Base-by-base conservation (phyloP, 225 moss, liverwort and hornwort species). In the Marchantia paleacea region DNA sequence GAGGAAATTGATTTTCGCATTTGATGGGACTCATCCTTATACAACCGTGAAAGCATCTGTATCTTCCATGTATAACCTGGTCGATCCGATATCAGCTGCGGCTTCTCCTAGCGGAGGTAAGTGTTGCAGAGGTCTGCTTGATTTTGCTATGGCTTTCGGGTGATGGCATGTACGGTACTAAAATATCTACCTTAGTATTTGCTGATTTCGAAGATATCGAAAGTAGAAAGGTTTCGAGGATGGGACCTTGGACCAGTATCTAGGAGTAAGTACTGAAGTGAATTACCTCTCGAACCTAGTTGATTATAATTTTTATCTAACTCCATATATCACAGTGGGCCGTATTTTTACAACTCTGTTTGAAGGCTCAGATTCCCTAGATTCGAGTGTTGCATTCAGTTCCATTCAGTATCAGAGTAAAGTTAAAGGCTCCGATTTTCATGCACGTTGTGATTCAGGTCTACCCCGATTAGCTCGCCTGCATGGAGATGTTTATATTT, bases 1-100 rank as follows among this genome's bases (percentile, higher is more conserved):
- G 24, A 94, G 89, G 55, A 93, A 89, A 79, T 78, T 99, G 49
- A 94, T 99, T 70, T 95, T 95, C 89, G 92, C 94, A 80, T 95
- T 95, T 64, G 95, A 99, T 87, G 99, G 99, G 60, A 90, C 94
- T 51, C 92, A 92, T 86, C 85, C 85, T 52, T 82, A 88, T 76
- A 82, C 91, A 26, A 80, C 81, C 49, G 78, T 92, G 31, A 91
- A 91, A 69, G 88, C 96, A 55, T 92, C 93, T 69, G 90, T 91
- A 81, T 72, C 89, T 54, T 85, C 87, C 78, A 79, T 92, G 78
- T 89, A 90, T 83, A 99, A 99, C 82, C 88, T 99, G 54, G 92
- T 94, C 62, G 94, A 99, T 90, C 86, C 92, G 39, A 54, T 86
- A 72, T 92, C 94, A 78, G 86, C 91, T 65, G 89, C 88, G 80